These are phyloP conservation scores for Verticillium zaregamsianum DNA, from an alignment of 2,329 filamentous ascomycete genomes.

Conservation along the genomic window DNA sequence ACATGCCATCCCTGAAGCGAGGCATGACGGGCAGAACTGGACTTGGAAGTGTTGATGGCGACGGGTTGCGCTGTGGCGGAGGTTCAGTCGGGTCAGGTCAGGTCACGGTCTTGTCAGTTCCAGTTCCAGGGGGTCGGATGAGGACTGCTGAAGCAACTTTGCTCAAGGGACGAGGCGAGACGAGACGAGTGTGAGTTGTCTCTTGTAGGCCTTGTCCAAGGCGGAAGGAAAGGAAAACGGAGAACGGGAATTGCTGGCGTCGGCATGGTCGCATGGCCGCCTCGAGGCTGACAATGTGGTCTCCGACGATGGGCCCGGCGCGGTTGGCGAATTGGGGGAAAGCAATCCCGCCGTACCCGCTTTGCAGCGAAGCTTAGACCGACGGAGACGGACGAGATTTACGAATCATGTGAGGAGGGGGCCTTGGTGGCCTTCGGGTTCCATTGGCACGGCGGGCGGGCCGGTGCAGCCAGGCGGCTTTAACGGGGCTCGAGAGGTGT, in stretches of 20 bases:
- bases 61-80: neutral
- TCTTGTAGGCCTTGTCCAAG: constrained; percentile 3
- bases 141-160: neutral
- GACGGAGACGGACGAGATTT: neutral
- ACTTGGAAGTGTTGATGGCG: neutral
- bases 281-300: constrained; percentile 1
- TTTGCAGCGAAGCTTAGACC: constrained; percentile 2
- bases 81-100: constrained; percentile 7
- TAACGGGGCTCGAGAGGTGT: neutral
- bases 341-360: constrained; percentile 5
- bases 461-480: constrained; percentile 3
- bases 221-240: neutral
- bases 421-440: neutral
- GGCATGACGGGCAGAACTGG: constrained; percentile 18
- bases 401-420: constrained; percentile 2
- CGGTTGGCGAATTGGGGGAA: constrained; percentile 1
- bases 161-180: neutral
- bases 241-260: neutral
- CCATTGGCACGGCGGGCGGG: constrained; percentile 4
- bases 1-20: constrained; percentile 44
- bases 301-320: neutral
- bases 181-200: constrained; percentile 3
- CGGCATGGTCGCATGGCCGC: neutral
- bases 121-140: neutral
- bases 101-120: constrained; percentile 4